Evolutionary conservation across 176 grass and related monocot species (phyloP), one percentile per base, ranked within the genome.

Genomic region (Lolium rigidum): DNA sequence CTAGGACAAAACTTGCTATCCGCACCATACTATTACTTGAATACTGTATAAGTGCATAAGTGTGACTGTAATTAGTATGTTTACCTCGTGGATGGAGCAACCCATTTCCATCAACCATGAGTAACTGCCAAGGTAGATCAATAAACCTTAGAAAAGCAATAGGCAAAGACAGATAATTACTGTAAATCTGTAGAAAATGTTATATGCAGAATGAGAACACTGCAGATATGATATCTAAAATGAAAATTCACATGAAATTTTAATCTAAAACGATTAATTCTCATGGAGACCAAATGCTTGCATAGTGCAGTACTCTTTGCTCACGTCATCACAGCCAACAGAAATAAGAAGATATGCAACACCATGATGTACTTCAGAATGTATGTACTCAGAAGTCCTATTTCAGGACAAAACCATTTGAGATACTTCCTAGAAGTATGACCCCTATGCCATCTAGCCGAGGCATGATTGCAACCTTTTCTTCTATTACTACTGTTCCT

Each of bases 101-200:
- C 78, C 96, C 96, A 91, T 98, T 98, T 85, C 96, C 96, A 88
- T 98, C 96, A 85, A 94, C 92, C 91, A 98, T 98, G 81, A 98
- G 74, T 80, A 98, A 85, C 93, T 98, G 84, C 54, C 25, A 89
- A 86, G 26, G 49, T 3, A 87, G 59, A 80, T 84, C 7, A 9
- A 52, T 51, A 68, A 67, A 61, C 20, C 68, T 80, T 87, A 79
- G 79, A 86, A 69, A 86, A 86, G 12, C 22, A 6, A 73, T 11
- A 0, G 18, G 65, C 21, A 90, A 86, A 82, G 39, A 54, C 1
- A 74, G 14, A 79, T 50, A 20, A 39, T 28, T 80, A 56, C 66
- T 21, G 22, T 31, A 15, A 31, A 12, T 65, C 24, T 65, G 15
- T 63, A 77, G 41, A 41, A 50, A 49, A 68, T 77, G 5, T 38